Evolutionary conservation across 805 yeast species (phyloP).

Genomic region (Saccharomycopsis oosterbeekiorum): DNA sequence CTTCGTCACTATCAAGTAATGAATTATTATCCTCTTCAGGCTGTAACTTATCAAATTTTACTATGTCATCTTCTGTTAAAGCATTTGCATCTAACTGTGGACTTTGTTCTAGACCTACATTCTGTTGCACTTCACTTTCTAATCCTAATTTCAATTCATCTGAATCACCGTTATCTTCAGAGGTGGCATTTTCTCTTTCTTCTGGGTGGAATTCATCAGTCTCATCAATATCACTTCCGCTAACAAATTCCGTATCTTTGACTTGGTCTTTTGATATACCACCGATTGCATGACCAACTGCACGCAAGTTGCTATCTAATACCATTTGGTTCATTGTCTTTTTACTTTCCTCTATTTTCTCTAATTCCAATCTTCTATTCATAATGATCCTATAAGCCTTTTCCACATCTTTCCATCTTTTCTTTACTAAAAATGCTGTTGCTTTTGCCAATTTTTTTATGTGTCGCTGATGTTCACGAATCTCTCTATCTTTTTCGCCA

Average conservation of each 20-base stretch:
- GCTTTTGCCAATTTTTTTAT: constrained; percentile 64
- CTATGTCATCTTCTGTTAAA: constrained; percentile 18
- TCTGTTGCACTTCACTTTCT: background rate
- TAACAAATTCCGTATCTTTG: background rate
- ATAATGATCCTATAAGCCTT: constrained; percentile 44
- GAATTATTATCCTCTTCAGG: constrained; percentile 16
- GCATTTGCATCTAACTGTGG: constrained; percentile 7
- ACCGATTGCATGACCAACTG: constrained; percentile 21
- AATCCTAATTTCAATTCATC: constrained; percentile 3
- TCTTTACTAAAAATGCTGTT: constrained; percentile 76
- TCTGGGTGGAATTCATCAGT: constrained; percentile 21
- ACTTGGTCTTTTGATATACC: constrained; percentile 18
- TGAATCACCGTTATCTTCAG: constrained; percentile 4
- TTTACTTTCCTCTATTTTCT: constrained; percentile 17
- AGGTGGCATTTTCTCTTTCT: constrained; percentile 1
- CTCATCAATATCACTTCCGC: constrained; percentile 13
- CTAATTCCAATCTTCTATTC: constrained; percentile 12
- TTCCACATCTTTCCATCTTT: constrained; percentile 84
- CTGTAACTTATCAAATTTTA: constrained; percentile 13
- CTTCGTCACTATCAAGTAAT: constrained; percentile 21
- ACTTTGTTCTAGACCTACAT: background rate
- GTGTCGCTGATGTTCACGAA: constrained; percentile 64
- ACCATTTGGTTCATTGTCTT: constrained; percentile 19
- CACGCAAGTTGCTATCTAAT: constrained; percentile 34
- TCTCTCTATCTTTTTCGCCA: constrained; percentile 80